These are phyloP conservation scores for Microdochium paspali DNA, from an alignment of 2,329 filamentous ascomycete genomes.

Conservation along the genomic window DNA sequence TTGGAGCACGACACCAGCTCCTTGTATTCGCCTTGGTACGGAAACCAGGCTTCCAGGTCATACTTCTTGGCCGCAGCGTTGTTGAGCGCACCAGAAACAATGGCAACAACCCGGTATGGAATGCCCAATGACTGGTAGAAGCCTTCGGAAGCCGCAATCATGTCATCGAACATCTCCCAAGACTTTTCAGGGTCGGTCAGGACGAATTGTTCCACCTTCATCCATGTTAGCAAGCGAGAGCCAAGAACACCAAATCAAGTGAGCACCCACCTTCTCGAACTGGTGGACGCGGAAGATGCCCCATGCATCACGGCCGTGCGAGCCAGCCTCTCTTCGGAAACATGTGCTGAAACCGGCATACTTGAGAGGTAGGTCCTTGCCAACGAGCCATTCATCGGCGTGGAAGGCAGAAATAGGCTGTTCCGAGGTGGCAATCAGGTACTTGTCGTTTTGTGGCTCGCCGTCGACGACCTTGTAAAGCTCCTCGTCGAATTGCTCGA, in stretches of 20 bases:
- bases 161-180: slow-evolving; percentile 87
- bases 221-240: not conserved
- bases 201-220: slow-evolving; percentile 30
- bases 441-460: slow-evolving; percentile 82
- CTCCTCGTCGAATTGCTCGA: slow-evolving; percentile 96
- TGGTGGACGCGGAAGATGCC: slow-evolving; percentile 97
- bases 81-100: slow-evolving; percentile 93
- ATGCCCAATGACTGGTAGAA: slow-evolving; percentile 88
- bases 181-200: slow-evolving; percentile 75
- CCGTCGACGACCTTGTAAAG: slow-evolving; percentile 93
- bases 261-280: slow-evolving; percentile 68
- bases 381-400: slow-evolving; percentile 84
- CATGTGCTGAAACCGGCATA: slow-evolving; percentile 90
- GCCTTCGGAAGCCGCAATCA: slow-evolving; percentile 85
- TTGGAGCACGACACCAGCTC: slow-evolving; percentile 97
- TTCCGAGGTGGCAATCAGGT: slow-evolving; percentile 72
- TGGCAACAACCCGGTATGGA: slow-evolving; percentile 85
- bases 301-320: slow-evolving; percentile 90
- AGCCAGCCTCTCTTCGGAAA: slow-evolving; percentile 91
- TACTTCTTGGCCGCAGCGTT: slow-evolving; percentile 87
- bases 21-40: slow-evolving; percentile 95
- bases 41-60: slow-evolving; percentile 94
- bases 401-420: slow-evolving; percentile 92
- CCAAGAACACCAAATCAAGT: not conserved
- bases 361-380: slow-evolving; percentile 81